Percentiles rank a stretch among this genome's conserved stretches.
Conservation (phyloP, 768 basidiomycete genomes). For the Boletales sp. region DNA sequence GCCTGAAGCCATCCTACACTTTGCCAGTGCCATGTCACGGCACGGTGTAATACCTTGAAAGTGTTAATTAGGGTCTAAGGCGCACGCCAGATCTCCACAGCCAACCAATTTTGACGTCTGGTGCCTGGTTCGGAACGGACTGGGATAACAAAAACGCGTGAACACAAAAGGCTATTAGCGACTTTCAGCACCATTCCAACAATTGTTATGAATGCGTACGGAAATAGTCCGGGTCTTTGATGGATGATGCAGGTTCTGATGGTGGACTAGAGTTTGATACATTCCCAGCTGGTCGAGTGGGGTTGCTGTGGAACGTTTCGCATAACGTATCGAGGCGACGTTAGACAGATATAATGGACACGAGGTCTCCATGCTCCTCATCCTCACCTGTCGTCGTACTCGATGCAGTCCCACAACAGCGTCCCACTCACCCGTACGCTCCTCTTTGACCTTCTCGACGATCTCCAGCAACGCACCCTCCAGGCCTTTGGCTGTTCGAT, state of each 20-base stretch:
- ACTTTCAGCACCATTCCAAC: no score
- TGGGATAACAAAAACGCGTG: no score
- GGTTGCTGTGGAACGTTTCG: slow-evolving; percentile 3
- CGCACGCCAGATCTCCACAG: no score
- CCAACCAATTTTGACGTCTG: no score
- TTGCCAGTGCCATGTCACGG: no score
- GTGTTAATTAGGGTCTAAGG: no score
- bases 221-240: not conserved
- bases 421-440: slow-evolving; percentile 28
- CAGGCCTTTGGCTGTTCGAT: slow-evolving; percentile 48
- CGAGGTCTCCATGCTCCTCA: not conserved
- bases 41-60: no score
- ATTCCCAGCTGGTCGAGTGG: not conserved
- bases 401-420: slow-evolving; percentile 33
- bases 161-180: no score
- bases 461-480: slow-evolving; percentile 49
- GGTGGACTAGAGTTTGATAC: not conserved
- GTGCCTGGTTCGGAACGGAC: no score
- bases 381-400: not conserved
- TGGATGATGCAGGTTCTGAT: not conserved
- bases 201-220: no score
- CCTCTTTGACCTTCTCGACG: slow-evolving; percentile 45
- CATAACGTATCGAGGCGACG: no score
- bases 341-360: slow-evolving; percentile 1
- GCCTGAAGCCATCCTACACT: no score